Conservation (phyloP, 2,329 filamentous ascomycete species). For the Verticillium tricorpus region DNA sequence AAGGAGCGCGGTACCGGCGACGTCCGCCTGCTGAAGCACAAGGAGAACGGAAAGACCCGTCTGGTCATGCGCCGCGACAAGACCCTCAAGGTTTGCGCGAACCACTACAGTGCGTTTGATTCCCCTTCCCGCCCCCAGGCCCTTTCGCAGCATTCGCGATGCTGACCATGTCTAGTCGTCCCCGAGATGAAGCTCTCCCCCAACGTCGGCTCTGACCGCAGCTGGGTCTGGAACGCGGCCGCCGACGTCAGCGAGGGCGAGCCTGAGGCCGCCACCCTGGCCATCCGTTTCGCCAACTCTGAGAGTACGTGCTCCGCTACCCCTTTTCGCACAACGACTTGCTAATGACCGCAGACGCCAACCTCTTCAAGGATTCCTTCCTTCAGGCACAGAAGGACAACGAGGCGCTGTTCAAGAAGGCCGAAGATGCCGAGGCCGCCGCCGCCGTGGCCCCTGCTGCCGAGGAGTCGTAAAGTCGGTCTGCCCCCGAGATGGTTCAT, state of each 20-base stretch:
- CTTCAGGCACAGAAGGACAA: slow-evolving; percentile 97
- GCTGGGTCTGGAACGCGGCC: slow-evolving; percentile 98
- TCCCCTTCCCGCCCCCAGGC: neutral
- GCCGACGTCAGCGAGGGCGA: slow-evolving; percentile 98
- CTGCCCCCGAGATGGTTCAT: neutral
- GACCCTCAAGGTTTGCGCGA: slow-evolving; percentile 99
- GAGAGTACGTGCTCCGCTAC: slow-evolving; percentile 65
- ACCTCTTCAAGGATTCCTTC: slow-evolving; percentile 96
- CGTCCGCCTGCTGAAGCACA: slow-evolving; percentile 95
- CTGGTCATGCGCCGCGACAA: slow-evolving; percentile 99
- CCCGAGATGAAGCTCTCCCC: slow-evolving; percentile 98
- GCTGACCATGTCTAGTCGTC: slow-evolving; percentile 57
- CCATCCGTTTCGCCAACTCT: slow-evolving; percentile 95
- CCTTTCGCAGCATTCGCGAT: neutral
- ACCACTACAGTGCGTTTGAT: slow-evolving; percentile 84
- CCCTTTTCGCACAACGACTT: neutral
- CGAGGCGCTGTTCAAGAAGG: slow-evolving; percentile 71
- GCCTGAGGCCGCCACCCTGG: slow-evolving; percentile 90
- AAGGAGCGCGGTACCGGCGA: slow-evolving; percentile 98
- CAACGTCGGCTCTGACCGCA: slow-evolving; percentile 96
- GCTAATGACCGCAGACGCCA: slow-evolving; percentile 67
- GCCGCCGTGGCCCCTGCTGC: slow-evolving; percentile 17
- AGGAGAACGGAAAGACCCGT: slow-evolving; percentile 95
- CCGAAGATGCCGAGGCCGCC: slow-evolving; percentile 21
- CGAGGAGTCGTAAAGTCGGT: slow-evolving; percentile 5